Conservation (phyloP, 78 protist genomes). For the Dictyostelium capitatum region DNA sequence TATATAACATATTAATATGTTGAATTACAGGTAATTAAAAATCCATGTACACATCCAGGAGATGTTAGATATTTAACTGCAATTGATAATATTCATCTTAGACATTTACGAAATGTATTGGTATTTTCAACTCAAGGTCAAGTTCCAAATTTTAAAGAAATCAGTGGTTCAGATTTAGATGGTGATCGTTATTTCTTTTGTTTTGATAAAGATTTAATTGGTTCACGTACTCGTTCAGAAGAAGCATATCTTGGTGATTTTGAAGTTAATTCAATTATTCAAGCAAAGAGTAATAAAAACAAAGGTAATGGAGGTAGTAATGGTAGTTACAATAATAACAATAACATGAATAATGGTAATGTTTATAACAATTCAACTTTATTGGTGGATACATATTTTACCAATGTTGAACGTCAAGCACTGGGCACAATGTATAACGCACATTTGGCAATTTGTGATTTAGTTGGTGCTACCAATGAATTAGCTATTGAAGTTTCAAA, state of each 20-base stretch:
- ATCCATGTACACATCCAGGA: slow-evolving; percentile 88
- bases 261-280: background rate
- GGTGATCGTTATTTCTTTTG: slow-evolving; percentile 80
- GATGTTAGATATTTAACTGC: slow-evolving; percentile 71
- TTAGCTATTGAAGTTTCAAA: slow-evolving; percentile 36
- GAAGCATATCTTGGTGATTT: background rate
- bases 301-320: no score
- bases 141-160: slow-evolving; percentile 58
- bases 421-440: slow-evolving; percentile 64
- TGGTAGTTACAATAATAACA: no score
- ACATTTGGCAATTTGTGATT: slow-evolving; percentile 44
- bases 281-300: no score
- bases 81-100: background rate
- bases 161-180: slow-evolving; percentile 82
- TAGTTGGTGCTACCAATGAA: background rate
- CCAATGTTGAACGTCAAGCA: background rate
- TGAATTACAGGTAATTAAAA: no score
- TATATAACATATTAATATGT: no score
- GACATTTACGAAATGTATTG: slow-evolving; percentile 39
- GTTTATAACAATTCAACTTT: background rate
- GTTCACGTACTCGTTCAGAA: background rate
- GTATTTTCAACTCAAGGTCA: slow-evolving; percentile 61
- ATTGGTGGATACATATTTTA: slow-evolving; percentile 2
- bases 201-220: slow-evolving; percentile 36
- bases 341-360: background rate